These are phyloP conservation scores for Suhomyces anneliseae DNA, from an alignment of 1,139 yeast species.

Conservation along the genomic window DNA sequence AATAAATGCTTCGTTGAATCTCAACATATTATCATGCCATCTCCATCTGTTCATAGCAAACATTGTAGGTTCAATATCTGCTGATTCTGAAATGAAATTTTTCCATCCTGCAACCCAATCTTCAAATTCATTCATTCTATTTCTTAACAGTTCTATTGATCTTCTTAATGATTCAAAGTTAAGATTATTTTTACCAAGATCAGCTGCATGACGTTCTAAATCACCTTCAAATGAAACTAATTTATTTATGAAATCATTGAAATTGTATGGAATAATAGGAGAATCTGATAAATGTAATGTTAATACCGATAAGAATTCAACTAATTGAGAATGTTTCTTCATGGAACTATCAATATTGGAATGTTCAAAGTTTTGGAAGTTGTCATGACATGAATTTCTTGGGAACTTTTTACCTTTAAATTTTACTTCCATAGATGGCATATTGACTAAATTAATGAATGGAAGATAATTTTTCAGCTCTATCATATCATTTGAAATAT, in stretches of 20 bases:
- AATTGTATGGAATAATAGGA: conserved; percentile 74
- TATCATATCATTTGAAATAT: conserved; percentile 40
- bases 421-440: conserved; percentile 66
- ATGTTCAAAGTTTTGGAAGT: conserved; percentile 54
- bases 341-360: conserved; percentile 54
- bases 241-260: conserved; percentile 47
- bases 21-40: conserved; percentile 69
- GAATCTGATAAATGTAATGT: conserved; percentile 62
- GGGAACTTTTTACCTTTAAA: conserved; percentile 53
- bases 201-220: conserved; percentile 44
- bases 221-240: conserved; percentile 49
- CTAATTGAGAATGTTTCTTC: conserved; percentile 56
- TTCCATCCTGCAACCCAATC: conserved; percentile 60
- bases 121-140: conserved; percentile 28
- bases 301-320: conserved; percentile 56
- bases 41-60: conserved; percentile 72
- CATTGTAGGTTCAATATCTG: conserved; percentile 65
- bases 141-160: conserved; percentile 25
- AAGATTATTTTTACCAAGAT: conserved; percentile 19
- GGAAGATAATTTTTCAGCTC: conserved; percentile 70
- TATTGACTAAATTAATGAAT: conserved; percentile 60
- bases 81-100: conserved; percentile 31
- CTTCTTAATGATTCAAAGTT: conserved; percentile 28
- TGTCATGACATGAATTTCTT: conserved; percentile 64
- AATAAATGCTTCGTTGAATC: conserved; percentile 54